Evolutionary conservation across 306 rosid species (phyloP).

Genomic region (Corylus heterophylla): DNA sequence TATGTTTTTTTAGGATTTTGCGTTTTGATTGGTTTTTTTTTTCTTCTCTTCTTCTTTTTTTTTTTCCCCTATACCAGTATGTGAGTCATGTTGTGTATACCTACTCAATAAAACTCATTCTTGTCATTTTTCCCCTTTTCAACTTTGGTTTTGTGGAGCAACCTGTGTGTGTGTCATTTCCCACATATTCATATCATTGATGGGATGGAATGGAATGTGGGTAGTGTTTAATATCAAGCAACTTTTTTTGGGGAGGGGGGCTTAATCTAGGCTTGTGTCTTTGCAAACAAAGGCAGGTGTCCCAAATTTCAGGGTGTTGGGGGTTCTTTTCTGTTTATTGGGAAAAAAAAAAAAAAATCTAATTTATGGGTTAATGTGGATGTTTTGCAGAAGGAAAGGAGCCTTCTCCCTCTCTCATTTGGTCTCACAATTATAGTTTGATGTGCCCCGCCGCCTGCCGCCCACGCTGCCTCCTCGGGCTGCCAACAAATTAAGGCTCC

Average conservation of each 20-base stretch:
- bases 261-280: conserved; percentile 44
- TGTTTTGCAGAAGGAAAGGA: conserved; percentile 9
- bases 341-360: not conserved
- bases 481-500: conserved; percentile 22
- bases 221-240: conserved; percentile 19
- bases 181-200: conserved; percentile 20
- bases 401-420: not conserved
- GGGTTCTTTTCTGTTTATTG: conserved; percentile 23
- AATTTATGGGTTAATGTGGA: not conserved
- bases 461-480: conserved; percentile 27
- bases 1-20: not conserved
- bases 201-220: conserved; percentile 30
- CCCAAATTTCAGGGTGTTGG: conserved; percentile 44
- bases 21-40: not conserved
- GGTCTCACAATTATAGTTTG: conserved; percentile 22
- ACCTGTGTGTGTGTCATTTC: conserved; percentile 25
- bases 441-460: conserved; percentile 29
- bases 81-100: not conserved
- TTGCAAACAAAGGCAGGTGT: conserved; percentile 43
- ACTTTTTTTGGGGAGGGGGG: conserved; percentile 23
- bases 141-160: conserved; percentile 20
- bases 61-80: not conserved
- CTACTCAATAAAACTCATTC: not conserved
- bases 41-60: not conserved
- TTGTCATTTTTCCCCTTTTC: conserved; percentile 30